Evolutionary conservation across 2,329 filamentous ascomycete species (phyloP).

Genomic region (Neofusicoccum kwambonambiense): DNA sequence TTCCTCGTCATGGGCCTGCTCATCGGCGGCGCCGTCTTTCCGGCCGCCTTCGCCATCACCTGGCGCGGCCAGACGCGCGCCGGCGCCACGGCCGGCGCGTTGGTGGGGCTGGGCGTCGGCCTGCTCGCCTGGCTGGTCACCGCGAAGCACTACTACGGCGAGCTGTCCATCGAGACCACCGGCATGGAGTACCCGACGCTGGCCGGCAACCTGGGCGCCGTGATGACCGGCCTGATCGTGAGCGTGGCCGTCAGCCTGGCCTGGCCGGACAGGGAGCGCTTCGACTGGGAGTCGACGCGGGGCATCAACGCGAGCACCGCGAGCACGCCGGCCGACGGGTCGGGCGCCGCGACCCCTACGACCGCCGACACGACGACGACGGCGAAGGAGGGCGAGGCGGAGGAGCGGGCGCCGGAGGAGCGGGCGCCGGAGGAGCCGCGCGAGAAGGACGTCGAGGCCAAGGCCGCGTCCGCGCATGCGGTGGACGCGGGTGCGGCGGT

Average conservation of each 20-base stretch:
- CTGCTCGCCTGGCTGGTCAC: constrained; percentile 55
- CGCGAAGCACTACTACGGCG: constrained; percentile 48
- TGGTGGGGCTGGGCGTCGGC: constrained; percentile 52
- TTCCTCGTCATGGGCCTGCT: constrained; percentile 56
- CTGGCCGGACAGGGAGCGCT: constrained; percentile 39
- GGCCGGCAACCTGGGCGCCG: constrained; percentile 54
- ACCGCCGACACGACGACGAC: constrained; percentile 1
- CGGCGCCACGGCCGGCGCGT: constrained; percentile 51
- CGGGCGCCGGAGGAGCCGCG: neutral
- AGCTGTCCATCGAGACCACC: constrained; percentile 50
- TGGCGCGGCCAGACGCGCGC: constrained; percentile 52
- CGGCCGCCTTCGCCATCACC: constrained; percentile 53
- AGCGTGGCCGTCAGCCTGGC: constrained; percentile 49
- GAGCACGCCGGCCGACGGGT: constrained; percentile 18
- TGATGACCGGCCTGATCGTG: constrained; percentile 43
- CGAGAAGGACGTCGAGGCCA: neutral
- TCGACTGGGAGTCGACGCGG: constrained; percentile 40
- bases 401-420: neutral
- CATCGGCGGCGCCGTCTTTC: constrained; percentile 55
- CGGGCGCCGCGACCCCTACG: neutral
- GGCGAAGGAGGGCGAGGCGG: constrained; percentile 1
- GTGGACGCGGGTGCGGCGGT: neutral
- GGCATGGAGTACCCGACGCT: constrained; percentile 52
- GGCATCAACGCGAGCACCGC: constrained; percentile 30
- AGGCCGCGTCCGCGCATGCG: neutral